phyloP scores from a whole-genome alignment of 306 rosid genomes.

The Rosa lucieae region DNA sequence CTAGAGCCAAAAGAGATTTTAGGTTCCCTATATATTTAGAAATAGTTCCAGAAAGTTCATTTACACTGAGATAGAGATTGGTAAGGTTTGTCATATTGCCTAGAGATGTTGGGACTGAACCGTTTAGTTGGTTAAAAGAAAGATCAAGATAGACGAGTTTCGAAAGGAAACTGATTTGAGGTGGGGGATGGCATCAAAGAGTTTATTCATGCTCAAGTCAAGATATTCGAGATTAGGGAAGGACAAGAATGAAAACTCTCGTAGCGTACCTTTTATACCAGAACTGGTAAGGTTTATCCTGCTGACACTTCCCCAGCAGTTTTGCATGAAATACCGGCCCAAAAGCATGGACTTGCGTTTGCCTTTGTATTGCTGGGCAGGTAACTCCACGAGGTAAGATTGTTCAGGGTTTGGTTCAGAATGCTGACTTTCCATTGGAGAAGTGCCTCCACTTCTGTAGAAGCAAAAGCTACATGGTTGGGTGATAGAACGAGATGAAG shows the following conservation, averaged over 20 bases:
- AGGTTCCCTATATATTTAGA: neutral
- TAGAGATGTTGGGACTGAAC: neutral
- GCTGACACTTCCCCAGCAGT: conserved; percentile 8
- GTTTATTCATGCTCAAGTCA: conserved; percentile 17
- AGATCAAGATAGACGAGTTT: conserved; percentile 26
- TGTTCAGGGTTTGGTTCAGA: neutral
- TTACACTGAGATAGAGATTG: neutral
- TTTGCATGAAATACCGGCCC: conserved; percentile 31
- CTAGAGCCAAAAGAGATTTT: neutral
- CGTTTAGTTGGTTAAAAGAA: neutral
- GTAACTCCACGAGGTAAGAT: conserved; percentile 14
- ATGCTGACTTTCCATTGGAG: conserved; percentile 34
- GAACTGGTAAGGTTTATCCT: conserved; percentile 15
- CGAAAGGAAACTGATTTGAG: conserved; percentile 15
- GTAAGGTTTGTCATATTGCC: neutral
- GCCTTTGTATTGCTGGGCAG: neutral
- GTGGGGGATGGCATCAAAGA: conserved; percentile 27
- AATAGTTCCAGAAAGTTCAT: neutral
- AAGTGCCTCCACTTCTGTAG: conserved; percentile 22
- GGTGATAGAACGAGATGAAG: neutral
- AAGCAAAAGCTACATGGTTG: conserved; percentile 6
- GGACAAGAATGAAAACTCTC: conserved; percentile 23
- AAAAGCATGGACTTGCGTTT: conserved; percentile 12
- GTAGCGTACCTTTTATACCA: conserved; percentile 27
- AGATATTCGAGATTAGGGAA: conserved; percentile 16